phyloP scores from a whole-genome alignment of 805 yeast genomes.

The Wickerhamomyces sydowiorum region DNA sequence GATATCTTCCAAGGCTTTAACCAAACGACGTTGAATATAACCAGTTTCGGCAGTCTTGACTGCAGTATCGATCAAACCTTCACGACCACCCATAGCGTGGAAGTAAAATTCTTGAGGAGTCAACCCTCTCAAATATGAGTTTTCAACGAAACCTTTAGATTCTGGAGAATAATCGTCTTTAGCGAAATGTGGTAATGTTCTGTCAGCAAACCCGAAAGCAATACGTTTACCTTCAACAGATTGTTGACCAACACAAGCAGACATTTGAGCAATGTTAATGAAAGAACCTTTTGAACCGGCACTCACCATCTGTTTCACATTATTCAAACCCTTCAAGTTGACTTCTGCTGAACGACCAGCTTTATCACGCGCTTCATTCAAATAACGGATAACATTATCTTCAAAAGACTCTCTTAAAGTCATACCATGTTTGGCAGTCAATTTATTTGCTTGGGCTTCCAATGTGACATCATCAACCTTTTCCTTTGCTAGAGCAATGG shows the following conservation, averaged over 20 bases:
- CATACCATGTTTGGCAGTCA: conserved; percentile 99
- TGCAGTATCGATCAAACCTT: conserved; percentile 98
- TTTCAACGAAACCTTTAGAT: conserved; percentile 96
- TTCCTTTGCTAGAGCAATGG: conserved; percentile 87
- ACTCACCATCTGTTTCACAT: conserved; percentile 98
- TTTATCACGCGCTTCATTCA: conserved; percentile 97
- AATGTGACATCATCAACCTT: conserved; percentile 91
- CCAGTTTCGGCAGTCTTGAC: conserved; percentile 99
- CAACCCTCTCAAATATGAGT: conserved; percentile 92
- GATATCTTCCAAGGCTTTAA: conserved; percentile 93
- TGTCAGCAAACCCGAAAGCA: conserved; percentile 93
- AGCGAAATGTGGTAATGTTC: conserved; percentile 96
- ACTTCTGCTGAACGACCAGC: conserved; percentile 99
- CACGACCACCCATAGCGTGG: conserved; percentile 99
- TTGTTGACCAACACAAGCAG: conserved; percentile 99
- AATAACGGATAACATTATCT: conserved; percentile 90
- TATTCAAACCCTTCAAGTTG: conserved; percentile 87
- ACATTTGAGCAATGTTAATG: conserved; percentile 98
- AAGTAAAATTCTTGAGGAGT: conserved; percentile 98
- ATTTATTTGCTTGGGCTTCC: conserved; percentile 83
- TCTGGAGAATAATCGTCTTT: conserved; percentile 99
- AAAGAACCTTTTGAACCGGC: conserved; percentile 99
- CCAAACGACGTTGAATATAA: conserved; percentile 96
- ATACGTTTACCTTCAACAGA: conserved; percentile 99
- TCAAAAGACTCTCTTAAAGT: conserved; percentile 97